These are phyloP conservation scores for Allium cepa DNA, from an alignment of 106 monocot genomes.

Conservation along the genomic window DNA sequence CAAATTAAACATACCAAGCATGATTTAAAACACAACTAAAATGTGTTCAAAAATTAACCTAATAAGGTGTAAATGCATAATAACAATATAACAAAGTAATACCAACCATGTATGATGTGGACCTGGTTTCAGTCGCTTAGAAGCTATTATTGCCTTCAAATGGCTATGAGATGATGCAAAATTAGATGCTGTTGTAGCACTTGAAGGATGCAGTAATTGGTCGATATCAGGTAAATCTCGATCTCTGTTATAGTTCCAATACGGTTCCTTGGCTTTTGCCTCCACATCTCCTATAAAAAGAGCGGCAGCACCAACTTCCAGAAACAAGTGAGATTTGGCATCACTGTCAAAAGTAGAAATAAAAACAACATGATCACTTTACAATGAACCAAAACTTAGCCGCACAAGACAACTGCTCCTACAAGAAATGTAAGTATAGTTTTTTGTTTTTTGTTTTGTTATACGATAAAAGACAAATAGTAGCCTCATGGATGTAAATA, in stretches of 20 bases:
- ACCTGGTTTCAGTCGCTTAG: slow-evolving; percentile 70
- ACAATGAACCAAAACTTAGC: no score
- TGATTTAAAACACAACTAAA: neutral
- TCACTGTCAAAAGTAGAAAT: slow-evolving; percentile 6
- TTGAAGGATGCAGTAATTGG: slow-evolving; percentile 59
- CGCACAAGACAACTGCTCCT: no score
- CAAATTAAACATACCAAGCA: neutral
- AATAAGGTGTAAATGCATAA: no score
- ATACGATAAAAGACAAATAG: no score
- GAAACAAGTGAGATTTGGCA: slow-evolving; percentile 28
- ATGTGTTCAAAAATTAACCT: neutral
- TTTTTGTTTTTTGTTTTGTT: no score
- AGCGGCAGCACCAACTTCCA: slow-evolving; percentile 94
- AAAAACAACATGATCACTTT: no score
- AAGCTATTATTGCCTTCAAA: slow-evolving; percentile 87
- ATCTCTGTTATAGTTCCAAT: slow-evolving; percentile 31
- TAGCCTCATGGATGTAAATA: no score
- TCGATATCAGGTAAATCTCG: slow-evolving; percentile 60
- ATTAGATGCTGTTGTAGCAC: slow-evolving; percentile 44
- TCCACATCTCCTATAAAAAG: slow-evolving; percentile 70
- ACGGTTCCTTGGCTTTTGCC: slow-evolving; percentile 35
- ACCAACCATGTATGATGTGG: slow-evolving; percentile 82
- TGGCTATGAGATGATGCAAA: slow-evolving; percentile 53
- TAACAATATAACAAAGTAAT: no score
- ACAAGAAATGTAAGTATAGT: no score